Conservation (phyloP, 306 rosid species). For the Trifolium dubium region DNA sequence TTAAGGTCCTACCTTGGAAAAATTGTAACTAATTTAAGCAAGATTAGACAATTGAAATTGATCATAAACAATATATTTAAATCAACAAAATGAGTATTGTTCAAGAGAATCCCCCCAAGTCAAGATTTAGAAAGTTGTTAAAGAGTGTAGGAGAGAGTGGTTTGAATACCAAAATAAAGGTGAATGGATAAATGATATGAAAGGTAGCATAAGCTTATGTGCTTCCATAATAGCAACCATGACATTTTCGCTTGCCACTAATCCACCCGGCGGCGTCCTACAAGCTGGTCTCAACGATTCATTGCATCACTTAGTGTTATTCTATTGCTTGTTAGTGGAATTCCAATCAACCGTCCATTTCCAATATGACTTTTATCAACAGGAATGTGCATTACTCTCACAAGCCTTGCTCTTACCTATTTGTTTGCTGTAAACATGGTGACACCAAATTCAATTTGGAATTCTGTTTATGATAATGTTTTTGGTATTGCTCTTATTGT, state of each 20-base stretch:
- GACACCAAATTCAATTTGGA: too few relatives aligned
- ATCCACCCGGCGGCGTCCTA: not conserved
- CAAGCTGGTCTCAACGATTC: not conserved
- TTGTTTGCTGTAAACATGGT: too few relatives aligned
- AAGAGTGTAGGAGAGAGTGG: too few relatives aligned
- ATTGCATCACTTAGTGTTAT: not conserved
- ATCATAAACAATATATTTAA: not conserved
- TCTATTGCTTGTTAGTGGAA: not conserved
- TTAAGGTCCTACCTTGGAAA: not conserved
- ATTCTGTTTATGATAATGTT: too few relatives aligned
- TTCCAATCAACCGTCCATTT: not conserved
- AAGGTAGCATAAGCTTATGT: not conserved
- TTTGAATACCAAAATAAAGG: not conserved
- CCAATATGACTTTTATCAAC: not conserved
- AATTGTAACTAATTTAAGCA: not conserved
- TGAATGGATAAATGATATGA: conserved; percentile 21
- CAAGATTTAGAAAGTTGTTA: not conserved
- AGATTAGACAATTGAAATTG: not conserved
- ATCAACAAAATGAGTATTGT: not conserved
- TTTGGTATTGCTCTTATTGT: too few relatives aligned
- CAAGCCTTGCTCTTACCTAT: not conserved
- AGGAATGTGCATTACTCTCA: not conserved
- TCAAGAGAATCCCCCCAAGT: not conserved
- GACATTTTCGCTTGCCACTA: conserved; percentile 22
- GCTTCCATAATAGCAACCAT: conserved; percentile 33